Evolutionary conservation across 495 filamentous ascomycete genomes (phyloP).

Genomic region (Xylaria telfairii): DNA sequence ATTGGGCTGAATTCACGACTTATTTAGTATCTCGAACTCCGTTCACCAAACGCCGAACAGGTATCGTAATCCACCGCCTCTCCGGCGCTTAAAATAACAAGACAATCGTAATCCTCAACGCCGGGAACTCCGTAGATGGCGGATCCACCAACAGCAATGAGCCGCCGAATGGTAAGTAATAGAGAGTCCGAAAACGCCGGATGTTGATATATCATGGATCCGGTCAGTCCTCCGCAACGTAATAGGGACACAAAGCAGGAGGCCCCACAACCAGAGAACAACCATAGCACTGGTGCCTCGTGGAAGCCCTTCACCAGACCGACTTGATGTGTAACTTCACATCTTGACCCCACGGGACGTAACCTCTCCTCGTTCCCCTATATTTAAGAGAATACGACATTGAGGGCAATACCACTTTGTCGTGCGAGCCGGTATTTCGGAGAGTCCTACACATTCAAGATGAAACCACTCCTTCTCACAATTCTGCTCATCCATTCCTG

Average conservation of each 20-base stretch:
- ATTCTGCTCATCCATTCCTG: conserved; percentile 46
- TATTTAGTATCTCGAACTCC: background rate
- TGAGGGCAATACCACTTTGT: conserved; percentile 96
- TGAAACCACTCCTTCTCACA: conserved; percentile 93
- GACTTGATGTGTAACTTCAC: conserved; percentile 31
- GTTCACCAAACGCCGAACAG: conserved; percentile 8
- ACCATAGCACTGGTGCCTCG: background rate
- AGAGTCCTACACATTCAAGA: conserved; percentile 82
- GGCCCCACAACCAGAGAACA: background rate
- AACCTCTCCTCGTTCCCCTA: conserved; percentile 62
- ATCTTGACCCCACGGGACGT: conserved; percentile 59
- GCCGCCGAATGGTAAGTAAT: background rate
- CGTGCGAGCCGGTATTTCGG: conserved; percentile 73
- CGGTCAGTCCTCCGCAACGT: background rate
- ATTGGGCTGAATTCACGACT: background rate
- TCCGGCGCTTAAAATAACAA: background rate
- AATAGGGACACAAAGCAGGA: background rate
- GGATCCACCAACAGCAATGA: background rate
- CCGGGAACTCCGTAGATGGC: background rate
- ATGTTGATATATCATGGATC: background rate
- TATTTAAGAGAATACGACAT: conserved; percentile 72
- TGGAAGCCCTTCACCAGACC: background rate
- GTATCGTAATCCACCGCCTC: conserved; percentile 11
- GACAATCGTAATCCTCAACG: background rate
- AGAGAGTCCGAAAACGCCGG: background rate